Conservation (phyloP, 78 protist species). For the Reticulomyxa filosa region DNA sequence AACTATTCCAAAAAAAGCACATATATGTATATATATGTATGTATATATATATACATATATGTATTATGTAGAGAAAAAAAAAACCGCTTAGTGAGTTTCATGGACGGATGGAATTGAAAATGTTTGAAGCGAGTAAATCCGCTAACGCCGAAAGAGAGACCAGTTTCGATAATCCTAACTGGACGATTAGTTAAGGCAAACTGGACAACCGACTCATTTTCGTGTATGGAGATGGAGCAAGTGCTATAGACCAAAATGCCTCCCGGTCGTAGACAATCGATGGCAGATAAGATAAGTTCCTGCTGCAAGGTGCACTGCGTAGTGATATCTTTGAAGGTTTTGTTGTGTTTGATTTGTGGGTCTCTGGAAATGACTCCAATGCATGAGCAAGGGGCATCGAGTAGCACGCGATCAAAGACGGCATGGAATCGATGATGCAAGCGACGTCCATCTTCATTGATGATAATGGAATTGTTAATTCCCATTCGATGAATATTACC, state of each 20-base stretch:
- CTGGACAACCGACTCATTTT: slow-evolving; percentile 90
- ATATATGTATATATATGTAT: not conserved
- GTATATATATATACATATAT: not conserved
- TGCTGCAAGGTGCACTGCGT: slow-evolving; percentile 60
- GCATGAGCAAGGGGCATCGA: slow-evolving; percentile 99
- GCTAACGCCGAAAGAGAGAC: slow-evolving; percentile 52
- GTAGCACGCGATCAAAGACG: slow-evolving; percentile 80
- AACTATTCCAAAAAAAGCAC: not conserved
- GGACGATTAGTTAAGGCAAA: slow-evolving; percentile 65
- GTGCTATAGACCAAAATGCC: slow-evolving; percentile 52
- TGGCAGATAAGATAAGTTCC: slow-evolving; percentile 81
- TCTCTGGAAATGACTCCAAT: slow-evolving; percentile 91
- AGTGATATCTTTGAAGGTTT: slow-evolving; percentile 42
- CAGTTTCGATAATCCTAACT: slow-evolving; percentile 53
- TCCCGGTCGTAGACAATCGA: slow-evolving; percentile 64
- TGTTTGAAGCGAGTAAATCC: slow-evolving; percentile 9
- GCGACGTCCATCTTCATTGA: not conserved
- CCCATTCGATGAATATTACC: slow-evolving; percentile 65
- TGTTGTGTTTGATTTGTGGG: slow-evolving; percentile 36
- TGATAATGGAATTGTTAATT: not conserved
- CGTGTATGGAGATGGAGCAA: slow-evolving; percentile 54
- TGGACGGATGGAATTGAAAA: not conserved
- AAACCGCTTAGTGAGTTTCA: not conserved
- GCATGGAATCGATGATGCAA: slow-evolving; percentile 38
- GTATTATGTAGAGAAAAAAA: not conserved